Conservation (phyloP, 805 yeast species). For the Blastobotrys attinorum region DNA sequence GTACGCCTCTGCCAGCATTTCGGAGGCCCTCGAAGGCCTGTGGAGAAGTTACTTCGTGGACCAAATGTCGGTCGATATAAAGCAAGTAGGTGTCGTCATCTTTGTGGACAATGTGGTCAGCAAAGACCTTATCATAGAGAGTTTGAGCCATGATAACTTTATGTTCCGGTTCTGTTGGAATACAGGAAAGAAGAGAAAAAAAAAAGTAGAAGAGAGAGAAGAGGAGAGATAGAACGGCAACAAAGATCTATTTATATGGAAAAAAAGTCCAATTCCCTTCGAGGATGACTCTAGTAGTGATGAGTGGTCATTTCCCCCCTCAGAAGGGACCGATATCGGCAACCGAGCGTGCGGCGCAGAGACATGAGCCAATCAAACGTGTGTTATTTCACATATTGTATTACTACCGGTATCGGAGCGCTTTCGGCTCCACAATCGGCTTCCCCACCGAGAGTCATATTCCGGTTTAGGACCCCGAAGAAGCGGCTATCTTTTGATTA, state of each 20-base stretch:
- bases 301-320: too few species aligned
- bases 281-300: too few species aligned
- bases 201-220: not conserved
- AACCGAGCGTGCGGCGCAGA: too few species aligned
- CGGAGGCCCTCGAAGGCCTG: constrained; percentile 96
- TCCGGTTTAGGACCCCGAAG: too few species aligned
- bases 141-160: constrained; percentile 49
- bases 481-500: too few species aligned
- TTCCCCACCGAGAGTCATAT: too few species aligned
- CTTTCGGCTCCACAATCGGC: too few species aligned
- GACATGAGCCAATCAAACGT: too few species aligned
- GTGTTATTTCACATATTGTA: too few species aligned
- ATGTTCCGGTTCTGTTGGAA: constrained; percentile 23
- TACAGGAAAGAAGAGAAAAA: not conserved
- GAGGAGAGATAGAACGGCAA: not conserved
- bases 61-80: constrained; percentile 94
- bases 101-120: constrained; percentile 85
- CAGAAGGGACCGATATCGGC: too few species aligned
- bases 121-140: constrained; percentile 92
- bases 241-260: not conserved
- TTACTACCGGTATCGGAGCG: too few species aligned
- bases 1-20: constrained; percentile 79
- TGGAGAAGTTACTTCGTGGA: constrained; percentile 98
- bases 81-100: constrained; percentile 78
- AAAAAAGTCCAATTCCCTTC: too few species aligned